Evolutionary conservation across 768 basidiomycete species (phyloP).

Genomic region (Chlorophyllum brunneum): DNA sequence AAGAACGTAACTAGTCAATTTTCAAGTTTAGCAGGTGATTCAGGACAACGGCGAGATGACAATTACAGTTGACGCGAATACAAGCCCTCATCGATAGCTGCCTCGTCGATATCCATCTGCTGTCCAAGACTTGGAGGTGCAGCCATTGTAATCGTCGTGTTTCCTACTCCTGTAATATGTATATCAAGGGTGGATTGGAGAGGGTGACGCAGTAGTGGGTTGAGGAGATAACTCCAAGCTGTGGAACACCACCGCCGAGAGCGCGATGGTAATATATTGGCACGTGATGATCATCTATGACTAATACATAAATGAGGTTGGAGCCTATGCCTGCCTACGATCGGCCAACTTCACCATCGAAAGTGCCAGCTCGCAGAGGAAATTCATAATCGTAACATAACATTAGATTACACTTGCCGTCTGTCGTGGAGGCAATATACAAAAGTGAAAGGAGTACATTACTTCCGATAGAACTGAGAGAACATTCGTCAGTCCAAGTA

Average conservation of each 20-base stretch:
- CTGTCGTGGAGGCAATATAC: neutral
- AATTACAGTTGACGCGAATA: conserved; percentile 88
- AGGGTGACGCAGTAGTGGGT: neutral
- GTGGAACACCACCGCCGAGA: neutral
- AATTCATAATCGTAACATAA: too few species aligned
- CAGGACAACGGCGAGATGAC: neutral
- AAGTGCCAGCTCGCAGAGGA: too few species aligned
- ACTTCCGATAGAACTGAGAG: conserved; percentile 79
- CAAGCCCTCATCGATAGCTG: conserved; percentile 87
- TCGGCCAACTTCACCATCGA: too few species aligned
- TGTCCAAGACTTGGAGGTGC: conserved; percentile 33
- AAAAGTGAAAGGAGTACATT: neutral
- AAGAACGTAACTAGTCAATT: conserved; percentile 68
- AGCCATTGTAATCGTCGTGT: conserved; percentile 26
- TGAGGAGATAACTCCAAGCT: conserved; percentile 1
- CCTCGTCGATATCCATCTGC: conserved; percentile 84
- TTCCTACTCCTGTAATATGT: conserved; percentile 14
- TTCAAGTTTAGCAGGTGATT: neutral
- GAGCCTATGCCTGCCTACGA: too few species aligned
- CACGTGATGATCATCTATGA: conserved; percentile 18
- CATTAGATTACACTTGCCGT: neutral
- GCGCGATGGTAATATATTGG: conserved; percentile 12
- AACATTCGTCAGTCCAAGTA: conserved; percentile 15
- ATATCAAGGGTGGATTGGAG: conserved; percentile 8
- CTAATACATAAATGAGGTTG: conserved; percentile 12